Evolutionary conservation across 768 basidiomycete species (phyloP), one percentile per base, ranked within the genome.

Genomic region (Termitomyces titanicus): DNA sequence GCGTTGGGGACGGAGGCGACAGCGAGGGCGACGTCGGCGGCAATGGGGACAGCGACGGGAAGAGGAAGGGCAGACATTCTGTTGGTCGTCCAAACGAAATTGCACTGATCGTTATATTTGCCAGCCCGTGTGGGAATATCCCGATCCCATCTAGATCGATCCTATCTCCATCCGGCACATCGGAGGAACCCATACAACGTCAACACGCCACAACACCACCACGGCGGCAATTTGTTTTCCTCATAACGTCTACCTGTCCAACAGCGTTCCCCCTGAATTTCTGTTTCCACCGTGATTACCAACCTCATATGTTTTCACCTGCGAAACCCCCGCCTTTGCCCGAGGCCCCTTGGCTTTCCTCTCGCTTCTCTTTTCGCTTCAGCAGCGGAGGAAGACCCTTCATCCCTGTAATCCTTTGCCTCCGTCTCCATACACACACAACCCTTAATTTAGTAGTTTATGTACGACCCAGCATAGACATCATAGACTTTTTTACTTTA

Each of bases 41-140:
- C 33, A 35, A 27, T 22, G 59, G 48, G 38, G 34, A 29, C 31
- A 44, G 20, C 35, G 39, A 58, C 59, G 57, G 53, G 63, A 53
- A 11, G 56, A 50, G 50, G 68, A 47, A 67, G 67, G 48, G 64
- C 62, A 60, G 66, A 67, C 65, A 67, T 66, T 45, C 47, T 50
- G 53, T 39, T 37, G 34, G 52, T n/a, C n/a, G n/a, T n/a, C n/a
- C n/a, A n/a, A n/a, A n/a, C n/a, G 54, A 51, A 51, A 42, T 9
- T 29, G 29, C 29, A 29, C 29, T 29, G 48, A 49, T 49, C 48
- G 58, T 45, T 52, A 52, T 52, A 52, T 52, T 43, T 52, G 29
- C 40, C 35, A 49, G 29, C 3, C 25, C 43, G 43, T 49, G 51
- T 52, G 44, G 44, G 52, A 53, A 53, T 24, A 27, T 31, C 8